Base-by-base conservation (phyloP, 2,329 filamentous ascomycete genomes). In the Alternaria triticina region DNA sequence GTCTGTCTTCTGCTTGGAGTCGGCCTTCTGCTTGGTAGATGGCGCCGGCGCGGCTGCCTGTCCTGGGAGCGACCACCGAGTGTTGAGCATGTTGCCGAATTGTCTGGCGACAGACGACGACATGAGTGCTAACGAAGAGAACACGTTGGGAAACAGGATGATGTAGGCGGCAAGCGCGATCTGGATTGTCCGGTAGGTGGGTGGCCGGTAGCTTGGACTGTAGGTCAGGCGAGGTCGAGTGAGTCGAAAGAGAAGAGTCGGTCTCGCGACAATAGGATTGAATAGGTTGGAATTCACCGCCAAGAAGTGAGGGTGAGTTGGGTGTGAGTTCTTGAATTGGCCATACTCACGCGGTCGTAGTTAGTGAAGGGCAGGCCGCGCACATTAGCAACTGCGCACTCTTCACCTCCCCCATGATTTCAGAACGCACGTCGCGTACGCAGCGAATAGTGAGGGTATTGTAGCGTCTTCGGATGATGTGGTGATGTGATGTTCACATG, bases 401-500 rank as follows among this genome's bases (percentile, higher is more conserved):
- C 36, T 40, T 40, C 36, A 17, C 36, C 9, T 40, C 36, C 4
- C 2, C 15, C 36, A 40, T 40, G 36, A 40, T 11, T 17, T 40
- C 36, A 40, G 36, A 40, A 0, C 3, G 36, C 36, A n/a, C 36
- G 3, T 3, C 5, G 36, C 5, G 1, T 40, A 11, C 36, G 36
- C n/a, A 6, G 5, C 15, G 1, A 3, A 40, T 40, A 17, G 0
- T 6, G n/a, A 40, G 36, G 0, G 36, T 40, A 2, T 17, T 2
- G 17, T 17, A 40, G 4, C 8, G 36, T 40, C 36, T 17, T 40
- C 36, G 36, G 36, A 17, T 2, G 0, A 17, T 17, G 2, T 40
- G 2, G 36, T 40, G 36, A 6, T 3, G n/a, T 40, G 36, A 0
- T 25, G n/a, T 40, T 40, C 36, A 40, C 15, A 40, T 17, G 36